Conservation (phyloP, 495 filamentous ascomycete genomes). For the Neurospora terricola region DNA sequence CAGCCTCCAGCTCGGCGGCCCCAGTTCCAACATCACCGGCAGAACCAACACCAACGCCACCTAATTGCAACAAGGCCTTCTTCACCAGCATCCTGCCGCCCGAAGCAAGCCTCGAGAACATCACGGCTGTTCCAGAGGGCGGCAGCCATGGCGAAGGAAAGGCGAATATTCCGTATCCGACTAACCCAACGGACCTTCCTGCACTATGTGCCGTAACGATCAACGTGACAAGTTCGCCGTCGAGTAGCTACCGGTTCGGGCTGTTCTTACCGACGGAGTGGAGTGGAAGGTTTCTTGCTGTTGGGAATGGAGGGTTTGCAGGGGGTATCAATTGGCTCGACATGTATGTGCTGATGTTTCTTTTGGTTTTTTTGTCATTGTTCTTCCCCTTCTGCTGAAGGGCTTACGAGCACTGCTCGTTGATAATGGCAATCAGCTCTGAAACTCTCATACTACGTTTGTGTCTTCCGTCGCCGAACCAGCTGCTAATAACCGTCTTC, state of each 20-base stretch:
- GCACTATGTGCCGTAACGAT: conserved; percentile 40
- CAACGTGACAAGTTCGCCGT: conserved; percentile 32
- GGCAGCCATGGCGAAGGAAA: conserved; percentile 27
- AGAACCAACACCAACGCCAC: background rate
- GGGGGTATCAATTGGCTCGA: conserved; percentile 42
- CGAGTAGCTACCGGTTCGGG: conserved; percentile 37
- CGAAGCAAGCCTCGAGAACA: conserved; percentile 21
- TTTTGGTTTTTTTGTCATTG: background rate
- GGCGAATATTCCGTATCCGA: conserved; percentile 33
- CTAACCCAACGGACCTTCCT: conserved; percentile 34
- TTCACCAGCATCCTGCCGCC: conserved; percentile 18
- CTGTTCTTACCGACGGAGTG: conserved; percentile 41
- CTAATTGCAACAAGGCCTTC: conserved; percentile 12
- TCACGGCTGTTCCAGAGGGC: conserved; percentile 21
- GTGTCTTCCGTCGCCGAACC: background rate
- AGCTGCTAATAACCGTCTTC: background rate
- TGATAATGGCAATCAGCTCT: background rate
- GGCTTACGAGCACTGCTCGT: background rate
- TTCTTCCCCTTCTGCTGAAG: background rate
- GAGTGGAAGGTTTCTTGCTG: conserved; percentile 33
- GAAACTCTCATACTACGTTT: background rate
- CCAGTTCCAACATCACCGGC: background rate
- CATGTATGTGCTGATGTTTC: conserved; percentile 17
- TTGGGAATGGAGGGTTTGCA: conserved; percentile 38
- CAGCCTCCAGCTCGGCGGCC: background rate